These are phyloP conservation scores for Globisporangium polare DNA, from an alignment of 352 stramenopile genomes.

Conservation along the genomic window DNA sequence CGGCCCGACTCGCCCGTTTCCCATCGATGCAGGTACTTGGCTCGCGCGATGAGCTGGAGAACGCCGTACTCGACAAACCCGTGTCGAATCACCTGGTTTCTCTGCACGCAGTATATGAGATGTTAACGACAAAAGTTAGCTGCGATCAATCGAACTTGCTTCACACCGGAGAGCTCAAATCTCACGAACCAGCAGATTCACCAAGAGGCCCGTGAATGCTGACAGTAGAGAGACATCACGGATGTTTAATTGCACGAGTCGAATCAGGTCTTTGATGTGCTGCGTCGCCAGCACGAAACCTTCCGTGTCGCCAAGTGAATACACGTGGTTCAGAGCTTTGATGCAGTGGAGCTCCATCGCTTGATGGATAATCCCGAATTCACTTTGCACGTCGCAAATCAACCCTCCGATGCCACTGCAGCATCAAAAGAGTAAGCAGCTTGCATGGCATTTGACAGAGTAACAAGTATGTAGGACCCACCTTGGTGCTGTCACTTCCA, in stretches of 20 bases:
- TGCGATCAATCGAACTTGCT: neutral
- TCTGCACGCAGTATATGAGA: constrained; percentile 3
- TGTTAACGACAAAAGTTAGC: neutral
- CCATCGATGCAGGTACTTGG: constrained; percentile 19
- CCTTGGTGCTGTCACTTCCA: neutral
- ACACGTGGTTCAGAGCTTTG: constrained; percentile 2
- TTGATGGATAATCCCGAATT: neutral
- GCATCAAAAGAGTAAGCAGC: neutral
- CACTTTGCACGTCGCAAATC: neutral
- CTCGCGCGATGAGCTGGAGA: constrained; percentile 22
- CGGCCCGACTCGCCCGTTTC: constrained; percentile 7
- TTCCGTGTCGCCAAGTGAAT: neutral
- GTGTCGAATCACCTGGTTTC: constrained; percentile 15
- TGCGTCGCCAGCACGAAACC: constrained; percentile 16
- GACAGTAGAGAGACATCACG: constrained; percentile 13
- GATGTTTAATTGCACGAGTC: constrained; percentile 22
- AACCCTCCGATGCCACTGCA: constrained; percentile 1
- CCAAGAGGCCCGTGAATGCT: constrained; percentile 19
- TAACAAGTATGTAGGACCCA: neutral
- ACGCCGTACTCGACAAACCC: constrained; percentile 23
- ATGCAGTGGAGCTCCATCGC: constrained; percentile 7
- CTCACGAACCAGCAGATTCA: constrained; percentile 7
- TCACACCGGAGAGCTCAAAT: neutral
- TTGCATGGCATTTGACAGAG: neutral
- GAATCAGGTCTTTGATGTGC: constrained; percentile 22